A percentile compares a stretch with the other conserved stretches of the same genome.
Evolutionary conservation across 495 filamentous ascomycete species (phyloP).

Genomic region (Immersiella caudata): DNA sequence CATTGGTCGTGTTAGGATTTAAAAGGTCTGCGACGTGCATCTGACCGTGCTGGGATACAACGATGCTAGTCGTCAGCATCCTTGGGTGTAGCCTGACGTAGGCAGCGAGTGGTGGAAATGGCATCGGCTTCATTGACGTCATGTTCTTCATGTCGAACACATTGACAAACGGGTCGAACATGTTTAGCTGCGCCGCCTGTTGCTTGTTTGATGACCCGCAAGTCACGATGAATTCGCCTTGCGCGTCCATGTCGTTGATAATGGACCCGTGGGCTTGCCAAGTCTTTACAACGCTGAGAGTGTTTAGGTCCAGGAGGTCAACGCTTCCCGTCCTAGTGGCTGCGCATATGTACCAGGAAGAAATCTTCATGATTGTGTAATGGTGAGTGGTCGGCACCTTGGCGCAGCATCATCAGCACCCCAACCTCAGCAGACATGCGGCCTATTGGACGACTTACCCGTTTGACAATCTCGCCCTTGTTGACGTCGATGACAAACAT

Average conservation of each 20-base stretch:
- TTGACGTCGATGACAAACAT: conserved; percentile 92
- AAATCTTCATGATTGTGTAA: conserved; percentile 87
- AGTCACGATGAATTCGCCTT: conserved; percentile 86
- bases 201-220: conserved; percentile 86
- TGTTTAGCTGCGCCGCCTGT: conserved; percentile 51
- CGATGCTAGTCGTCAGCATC: conserved; percentile 88
- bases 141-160: conserved; percentile 92
- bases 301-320: conserved; percentile 78
- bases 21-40: conserved; percentile 93
- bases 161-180: conserved; percentile 88
- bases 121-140: conserved; percentile 79
- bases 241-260: conserved; percentile 94
- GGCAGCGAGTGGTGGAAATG: conserved; percentile 88
- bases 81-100: conserved; percentile 94
- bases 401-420: conserved; percentile 37
- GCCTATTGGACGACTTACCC: conserved; percentile 45
- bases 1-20: conserved; percentile 86
- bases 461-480: conserved; percentile 76
- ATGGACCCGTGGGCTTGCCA: conserved; percentile 85
- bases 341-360: conserved; percentile 85
- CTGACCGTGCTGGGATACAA: conserved; percentile 86
- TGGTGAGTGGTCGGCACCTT: conserved; percentile 72
- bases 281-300: conserved; percentile 73
- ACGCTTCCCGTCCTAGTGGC: conserved; percentile 83
- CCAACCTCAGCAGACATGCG: not conserved